Percentiles rank a stretch among this genome's conserved stretches.
phyloP scores from a whole-genome alignment of 2,329 filamentous ascomycete species.

The Fusarium oligoseptatum region DNA sequence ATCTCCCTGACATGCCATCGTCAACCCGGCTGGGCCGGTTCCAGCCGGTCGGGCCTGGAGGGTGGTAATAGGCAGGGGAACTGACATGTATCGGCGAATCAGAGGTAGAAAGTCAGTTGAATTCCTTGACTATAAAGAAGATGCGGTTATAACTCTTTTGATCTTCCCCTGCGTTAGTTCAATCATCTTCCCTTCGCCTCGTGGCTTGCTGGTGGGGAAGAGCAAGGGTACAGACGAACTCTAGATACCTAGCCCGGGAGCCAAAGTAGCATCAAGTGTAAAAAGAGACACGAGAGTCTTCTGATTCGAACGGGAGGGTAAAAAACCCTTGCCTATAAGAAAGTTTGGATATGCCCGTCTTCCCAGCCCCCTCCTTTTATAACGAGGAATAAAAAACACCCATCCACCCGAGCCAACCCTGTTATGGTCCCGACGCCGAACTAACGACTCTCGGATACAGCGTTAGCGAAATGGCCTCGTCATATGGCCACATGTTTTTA shows the following conservation, averaged over 20 bases:
- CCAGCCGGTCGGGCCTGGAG: background rate
- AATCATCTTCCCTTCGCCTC: background rate
- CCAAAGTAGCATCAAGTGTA: background rate
- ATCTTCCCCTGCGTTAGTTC: background rate
- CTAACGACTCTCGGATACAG: background rate
- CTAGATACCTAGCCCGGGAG: background rate
- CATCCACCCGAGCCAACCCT: background rate
- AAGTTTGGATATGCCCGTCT: background rate
- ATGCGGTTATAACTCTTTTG: background rate
- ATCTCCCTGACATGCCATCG: background rate
- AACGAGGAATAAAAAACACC: background rate
- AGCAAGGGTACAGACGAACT: background rate
- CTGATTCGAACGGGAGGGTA: background rate
- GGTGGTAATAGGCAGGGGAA: background rate
- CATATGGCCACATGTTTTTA: background rate
- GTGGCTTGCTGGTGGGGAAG: background rate
- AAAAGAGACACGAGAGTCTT: background rate
- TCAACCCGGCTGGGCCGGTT: background rate
- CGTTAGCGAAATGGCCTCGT: background rate
- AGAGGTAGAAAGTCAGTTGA: background rate
- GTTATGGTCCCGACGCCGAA: background rate
- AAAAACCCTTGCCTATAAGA: background rate
- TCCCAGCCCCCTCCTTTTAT: background rate
- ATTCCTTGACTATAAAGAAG: background rate
- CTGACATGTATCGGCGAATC: background rate